A percentile compares a stretch with the other conserved stretches of the same genome.
Conservation (phyloP, 768 basidiomycete species). For the Russula dissimulans region DNA sequence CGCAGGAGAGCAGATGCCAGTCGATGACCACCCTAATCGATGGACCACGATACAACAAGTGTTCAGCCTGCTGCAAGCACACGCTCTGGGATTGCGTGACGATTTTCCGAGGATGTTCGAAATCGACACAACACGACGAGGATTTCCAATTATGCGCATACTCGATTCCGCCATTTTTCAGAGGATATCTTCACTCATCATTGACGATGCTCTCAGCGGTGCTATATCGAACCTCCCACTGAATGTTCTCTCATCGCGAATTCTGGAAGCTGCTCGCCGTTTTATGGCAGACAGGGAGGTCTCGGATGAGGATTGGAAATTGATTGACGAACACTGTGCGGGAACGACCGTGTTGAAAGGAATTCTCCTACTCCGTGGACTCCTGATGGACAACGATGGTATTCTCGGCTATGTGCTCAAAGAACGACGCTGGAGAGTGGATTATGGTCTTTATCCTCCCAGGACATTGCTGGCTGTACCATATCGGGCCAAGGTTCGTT, state of each 20-base stretch:
- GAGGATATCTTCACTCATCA: not conserved
- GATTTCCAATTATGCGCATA: constrained; percentile 1
- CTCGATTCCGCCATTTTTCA: not conserved
- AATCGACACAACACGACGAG: not conserved
- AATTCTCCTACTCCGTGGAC: constrained; percentile 38
- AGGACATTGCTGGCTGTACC: constrained; percentile 44
- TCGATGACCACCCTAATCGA: constrained; percentile 36
- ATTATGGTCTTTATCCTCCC: constrained; percentile 38
- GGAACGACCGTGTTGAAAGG: constrained; percentile 26
- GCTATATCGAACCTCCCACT: not conserved
- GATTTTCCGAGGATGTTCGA: not conserved
- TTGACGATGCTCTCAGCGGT: not conserved
- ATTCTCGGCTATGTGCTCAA: constrained; percentile 33
- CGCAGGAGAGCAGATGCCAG: constrained; percentile 28
- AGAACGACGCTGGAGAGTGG: constrained; percentile 40
- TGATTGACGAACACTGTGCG: not conserved
- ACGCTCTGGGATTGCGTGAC: not conserved
- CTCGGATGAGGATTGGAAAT: not conserved
- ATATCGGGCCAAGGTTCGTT: constrained; percentile 34
- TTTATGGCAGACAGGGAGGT: not conserved
- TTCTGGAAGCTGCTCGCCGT: not conserved
- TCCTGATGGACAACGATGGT: constrained; percentile 29
- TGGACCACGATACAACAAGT: constrained; percentile 36
- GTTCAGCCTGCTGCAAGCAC: constrained; percentile 26
- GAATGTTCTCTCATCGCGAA: not conserved